phyloP scores from a whole-genome alignment of 805 yeast genomes.

The Lachancea sp. region DNA sequence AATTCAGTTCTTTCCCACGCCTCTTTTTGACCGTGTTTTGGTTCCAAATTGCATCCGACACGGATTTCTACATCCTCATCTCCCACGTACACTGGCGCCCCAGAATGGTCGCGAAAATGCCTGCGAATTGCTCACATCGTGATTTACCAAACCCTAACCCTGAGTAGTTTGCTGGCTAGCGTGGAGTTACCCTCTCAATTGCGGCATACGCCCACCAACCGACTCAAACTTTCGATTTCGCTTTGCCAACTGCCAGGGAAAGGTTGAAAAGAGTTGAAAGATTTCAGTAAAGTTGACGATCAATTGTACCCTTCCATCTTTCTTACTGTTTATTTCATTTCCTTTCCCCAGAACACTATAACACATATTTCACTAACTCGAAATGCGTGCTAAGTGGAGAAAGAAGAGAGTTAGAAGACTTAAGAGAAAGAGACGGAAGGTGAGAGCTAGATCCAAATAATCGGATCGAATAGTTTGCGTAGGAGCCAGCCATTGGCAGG shows the following conservation, averaged over 20 bases:
- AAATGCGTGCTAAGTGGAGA: slow-evolving; percentile 98
- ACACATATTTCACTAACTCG: slow-evolving; percentile 25
- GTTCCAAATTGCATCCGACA: neutral
- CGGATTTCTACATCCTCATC: neutral
- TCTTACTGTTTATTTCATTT: slow-evolving; percentile 1
- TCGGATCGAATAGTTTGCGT: slow-evolving; percentile 35
- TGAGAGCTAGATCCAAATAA: slow-evolving; percentile 99
- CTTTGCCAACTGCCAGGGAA: slow-evolving; percentile 5
- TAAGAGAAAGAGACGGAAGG: slow-evolving; percentile 99
- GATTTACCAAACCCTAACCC: slow-evolving; percentile 4
- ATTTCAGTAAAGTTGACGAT: neutral
- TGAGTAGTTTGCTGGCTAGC: neutral
- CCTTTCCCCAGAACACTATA: slow-evolving; percentile 10
- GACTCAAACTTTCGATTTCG: slow-evolving; percentile 6
- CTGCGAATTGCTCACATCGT: no score
- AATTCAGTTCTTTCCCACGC: neutral
- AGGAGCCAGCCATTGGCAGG: slow-evolving; percentile 1
- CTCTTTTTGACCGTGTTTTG: neutral
- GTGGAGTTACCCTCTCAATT: slow-evolving; percentile 4
- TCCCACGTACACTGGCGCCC: slow-evolving; percentile 1
- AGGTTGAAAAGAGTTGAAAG: slow-evolving; percentile 7
- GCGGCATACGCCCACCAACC: slow-evolving; percentile 3
- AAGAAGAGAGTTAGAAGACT: slow-evolving; percentile 99
- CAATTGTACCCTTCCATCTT: neutral
- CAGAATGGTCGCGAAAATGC: neutral